A percentile compares a stretch with the other conserved stretches of the same genome.
phyloP scores from a whole-genome alignment of 2,329 filamentous ascomycete genomes.

The Xylariomycetidae sp. region DNA sequence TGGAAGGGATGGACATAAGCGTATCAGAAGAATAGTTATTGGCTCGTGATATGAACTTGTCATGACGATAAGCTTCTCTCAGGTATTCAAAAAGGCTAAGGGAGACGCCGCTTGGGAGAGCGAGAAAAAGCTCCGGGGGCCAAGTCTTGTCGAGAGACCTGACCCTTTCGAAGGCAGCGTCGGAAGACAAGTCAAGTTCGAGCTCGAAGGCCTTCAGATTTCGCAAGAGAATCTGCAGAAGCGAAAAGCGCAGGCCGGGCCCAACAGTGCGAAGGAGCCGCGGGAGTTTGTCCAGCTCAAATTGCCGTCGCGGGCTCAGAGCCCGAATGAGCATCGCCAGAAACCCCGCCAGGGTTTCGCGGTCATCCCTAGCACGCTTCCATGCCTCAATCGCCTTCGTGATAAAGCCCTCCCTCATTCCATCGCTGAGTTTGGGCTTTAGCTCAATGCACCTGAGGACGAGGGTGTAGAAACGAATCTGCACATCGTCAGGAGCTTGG shows the following conservation, averaged over 20 bases:
- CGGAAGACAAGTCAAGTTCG: background rate
- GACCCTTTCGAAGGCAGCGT: background rate
- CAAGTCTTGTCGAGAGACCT: constrained; percentile 2
- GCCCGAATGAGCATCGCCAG: background rate
- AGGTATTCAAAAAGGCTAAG: constrained; percentile 4
- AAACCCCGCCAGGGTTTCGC: background rate
- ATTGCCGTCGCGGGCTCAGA: no score
- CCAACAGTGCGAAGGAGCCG: background rate
- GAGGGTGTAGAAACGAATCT: constrained; percentile 5
- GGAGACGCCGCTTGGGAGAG: constrained; percentile 4
- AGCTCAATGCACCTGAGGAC: constrained; percentile 4
- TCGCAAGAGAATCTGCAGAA: constrained; percentile 2
- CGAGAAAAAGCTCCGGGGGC: constrained; percentile 4
- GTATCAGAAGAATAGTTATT: no score
- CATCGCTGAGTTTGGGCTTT: constrained; percentile 1
- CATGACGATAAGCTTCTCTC: background rate
- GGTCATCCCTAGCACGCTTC: constrained; percentile 1
- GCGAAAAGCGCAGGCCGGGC: constrained; percentile 1
- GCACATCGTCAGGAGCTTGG: constrained; percentile 1
- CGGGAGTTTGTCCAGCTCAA: background rate
- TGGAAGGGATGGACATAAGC: no score
- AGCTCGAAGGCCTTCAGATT: background rate
- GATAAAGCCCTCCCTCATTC: background rate
- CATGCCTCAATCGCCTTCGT: constrained; percentile 6
- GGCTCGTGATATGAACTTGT: constrained; percentile 2